Percentiles rank a stretch among this genome's conserved stretches.
Evolutionary conservation across 2,329 filamentous ascomycete genomes (phyloP).

Genomic region (Alternaria viburni): DNA sequence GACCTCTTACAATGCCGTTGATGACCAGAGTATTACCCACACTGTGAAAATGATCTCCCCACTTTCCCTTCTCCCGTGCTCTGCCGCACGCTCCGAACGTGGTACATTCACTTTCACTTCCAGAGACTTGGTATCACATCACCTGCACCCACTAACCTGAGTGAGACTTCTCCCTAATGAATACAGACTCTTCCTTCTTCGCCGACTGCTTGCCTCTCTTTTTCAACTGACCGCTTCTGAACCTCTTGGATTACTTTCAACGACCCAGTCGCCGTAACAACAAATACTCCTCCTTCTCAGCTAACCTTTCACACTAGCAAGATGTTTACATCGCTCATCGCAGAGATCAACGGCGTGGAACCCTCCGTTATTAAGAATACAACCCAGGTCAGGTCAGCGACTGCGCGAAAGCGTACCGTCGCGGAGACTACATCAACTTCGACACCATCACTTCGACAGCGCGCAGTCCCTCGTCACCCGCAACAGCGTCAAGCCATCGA

Average conservation of each 20-base stretch:
- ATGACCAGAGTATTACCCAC: not conserved
- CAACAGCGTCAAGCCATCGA: not conserved
- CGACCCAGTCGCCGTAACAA: too few relatives aligned
- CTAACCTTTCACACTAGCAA: not conserved
- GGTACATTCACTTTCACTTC: not conserved
- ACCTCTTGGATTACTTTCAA: not conserved
- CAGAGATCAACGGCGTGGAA: not conserved
- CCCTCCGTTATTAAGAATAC: not conserved
- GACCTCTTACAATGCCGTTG: not conserved
- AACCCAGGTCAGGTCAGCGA: not conserved
- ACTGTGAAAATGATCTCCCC: not conserved
- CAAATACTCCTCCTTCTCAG: too few relatives aligned
- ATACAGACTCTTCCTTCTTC: too few relatives aligned
- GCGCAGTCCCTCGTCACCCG: not conserved
- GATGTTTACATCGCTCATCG: not conserved
- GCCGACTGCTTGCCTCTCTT: not conserved
- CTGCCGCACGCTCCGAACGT: not conserved
- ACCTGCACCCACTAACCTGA: not conserved
- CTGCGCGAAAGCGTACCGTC: not conserved
- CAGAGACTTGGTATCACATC: not conserved
- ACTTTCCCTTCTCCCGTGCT: not conserved
- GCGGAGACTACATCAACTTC: not conserved
- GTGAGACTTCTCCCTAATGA: not conserved
- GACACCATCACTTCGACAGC: not conserved
- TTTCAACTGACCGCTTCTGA: not conserved